Conservation (phyloP, 2,329 filamentous ascomycete species). For the Microdochium trichocladiopsis region DNA sequence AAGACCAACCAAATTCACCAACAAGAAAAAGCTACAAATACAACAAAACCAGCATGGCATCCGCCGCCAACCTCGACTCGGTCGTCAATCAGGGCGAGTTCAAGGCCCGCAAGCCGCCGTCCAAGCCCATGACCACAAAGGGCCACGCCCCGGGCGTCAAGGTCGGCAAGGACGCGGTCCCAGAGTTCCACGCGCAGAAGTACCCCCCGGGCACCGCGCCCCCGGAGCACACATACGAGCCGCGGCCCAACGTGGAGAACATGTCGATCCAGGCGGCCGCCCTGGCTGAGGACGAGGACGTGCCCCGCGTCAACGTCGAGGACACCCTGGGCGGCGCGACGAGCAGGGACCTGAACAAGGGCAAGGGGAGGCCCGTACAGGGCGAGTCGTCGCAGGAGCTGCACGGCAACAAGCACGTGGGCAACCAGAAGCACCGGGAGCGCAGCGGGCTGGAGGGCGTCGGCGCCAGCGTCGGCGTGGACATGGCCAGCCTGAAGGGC, state of each 20-base stretch:
- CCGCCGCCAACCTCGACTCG: constrained; percentile 38
- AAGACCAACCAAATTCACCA: too few species aligned
- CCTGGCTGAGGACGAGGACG: constrained; percentile 16
- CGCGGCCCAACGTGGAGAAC: constrained; percentile 19
- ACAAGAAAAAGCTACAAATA: too few species aligned
- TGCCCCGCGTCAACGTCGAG: constrained; percentile 18
- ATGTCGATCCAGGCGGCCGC: constrained; percentile 26
- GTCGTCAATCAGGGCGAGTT: constrained; percentile 50
- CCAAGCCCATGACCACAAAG: constrained; percentile 43
- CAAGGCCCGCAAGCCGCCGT: constrained; percentile 37
- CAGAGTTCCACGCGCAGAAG: constrained; percentile 58
- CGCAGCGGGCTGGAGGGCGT: constrained; percentile 29
- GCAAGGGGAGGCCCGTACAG: constrained; percentile 33
- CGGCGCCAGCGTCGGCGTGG: constrained; percentile 21
- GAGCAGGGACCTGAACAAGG: constrained; percentile 32
- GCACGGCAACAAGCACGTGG: constrained; percentile 21
- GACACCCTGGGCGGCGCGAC: constrained; percentile 36
- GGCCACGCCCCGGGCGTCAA: constrained; percentile 57
- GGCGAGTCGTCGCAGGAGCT: constrained; percentile 34
- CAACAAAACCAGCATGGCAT: too few species aligned
- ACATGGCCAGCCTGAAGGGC: constrained; percentile 15
- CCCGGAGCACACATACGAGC: constrained; percentile 27
- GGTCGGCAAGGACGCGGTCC: constrained; percentile 49
- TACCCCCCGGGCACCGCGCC: constrained; percentile 59
- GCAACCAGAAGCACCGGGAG: constrained; percentile 25